Evolutionary conservation across 805 yeast species (phyloP), one percentile per base, ranked within the genome.

Genomic region (Candida manassasensis): DNA sequence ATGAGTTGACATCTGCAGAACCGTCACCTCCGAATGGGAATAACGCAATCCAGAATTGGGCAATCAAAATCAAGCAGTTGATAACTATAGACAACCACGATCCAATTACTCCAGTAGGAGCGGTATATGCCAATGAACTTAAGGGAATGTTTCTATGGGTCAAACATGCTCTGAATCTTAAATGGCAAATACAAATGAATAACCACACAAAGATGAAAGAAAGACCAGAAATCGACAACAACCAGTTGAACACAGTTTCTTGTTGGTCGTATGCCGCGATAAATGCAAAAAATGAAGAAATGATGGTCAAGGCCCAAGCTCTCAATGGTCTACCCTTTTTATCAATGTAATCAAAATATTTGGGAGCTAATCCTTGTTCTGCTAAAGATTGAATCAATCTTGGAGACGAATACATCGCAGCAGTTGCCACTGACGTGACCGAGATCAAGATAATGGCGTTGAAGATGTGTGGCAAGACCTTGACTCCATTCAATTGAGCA

Each of bases 11-110:
- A 34, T 50, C 40, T 9, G 61, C 57, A 21, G 40, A 45, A 14
- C 55, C 50, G 27, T 39, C 38, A 4, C 52, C 49, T 3, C 52
- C 62, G 35, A 56, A 39, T 6, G 72, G 72, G 52, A 44, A 66
- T 39, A 66, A 58, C 4, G 71, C 67, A 24, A 64, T 63, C 69
- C 69, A 66, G 47, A 66, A 66, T 45, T 65, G 71, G 19, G 65
- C 68, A 32, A 63, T 46, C 42, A 66, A 50, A 36, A 66, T 59
- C 36, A 65, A 53, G 9, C 43, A 26, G 42, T 59, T 59, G 41
- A 56, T 51, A 4, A 46, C 34, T 29, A 61, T 45, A 7, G 66
- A 62, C 19, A 59, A 57, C 37, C 47, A 50, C 4, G 71, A 64
- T 4, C 71, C 71, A 47, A 52, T 48, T 11, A 59, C 51, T 15